Conservation (phyloP, 495 filamentous ascomycete genomes). For the Tuber umbilicatum region DNA sequence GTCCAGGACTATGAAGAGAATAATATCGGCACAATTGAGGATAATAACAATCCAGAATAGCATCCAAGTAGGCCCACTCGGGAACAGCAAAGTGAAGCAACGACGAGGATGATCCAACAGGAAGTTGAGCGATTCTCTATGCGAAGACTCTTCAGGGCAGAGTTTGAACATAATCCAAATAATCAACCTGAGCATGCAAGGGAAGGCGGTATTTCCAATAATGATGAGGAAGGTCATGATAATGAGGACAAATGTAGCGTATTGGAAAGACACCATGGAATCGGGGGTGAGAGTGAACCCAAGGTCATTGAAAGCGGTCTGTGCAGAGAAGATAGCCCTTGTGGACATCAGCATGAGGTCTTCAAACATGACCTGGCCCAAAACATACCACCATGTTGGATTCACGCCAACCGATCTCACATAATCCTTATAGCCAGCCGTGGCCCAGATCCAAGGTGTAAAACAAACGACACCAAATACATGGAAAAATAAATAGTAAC, state of each 20-base stretch:
- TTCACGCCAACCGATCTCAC: slow-evolving; percentile 57
- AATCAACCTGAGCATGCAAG: slow-evolving; percentile 63
- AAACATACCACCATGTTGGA: slow-evolving; percentile 66
- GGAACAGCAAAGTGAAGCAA: slow-evolving; percentile 60
- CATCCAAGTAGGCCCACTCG: slow-evolving; percentile 55
- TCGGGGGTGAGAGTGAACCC: slow-evolving; percentile 64
- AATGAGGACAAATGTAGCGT: slow-evolving; percentile 55
- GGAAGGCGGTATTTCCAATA: slow-evolving; percentile 69
- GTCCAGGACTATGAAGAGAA: slow-evolving; percentile 58
- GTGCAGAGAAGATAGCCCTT: slow-evolving; percentile 72
- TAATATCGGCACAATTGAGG: slow-evolving; percentile 53
- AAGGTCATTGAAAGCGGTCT: slow-evolving; percentile 82
- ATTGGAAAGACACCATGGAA: slow-evolving; percentile 61
- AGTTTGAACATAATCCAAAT: slow-evolving; percentile 58
- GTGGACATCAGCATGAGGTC: slow-evolving; percentile 4
- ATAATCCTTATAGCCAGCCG: slow-evolving; percentile 49
- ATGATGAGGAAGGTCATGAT: slow-evolving; percentile 62
- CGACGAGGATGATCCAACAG: slow-evolving; percentile 57
- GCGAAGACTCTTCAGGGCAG: slow-evolving; percentile 43
- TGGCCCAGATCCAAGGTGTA: slow-evolving; percentile 71
- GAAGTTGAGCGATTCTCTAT: slow-evolving; percentile 51
- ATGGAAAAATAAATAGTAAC: slow-evolving; percentile 50
- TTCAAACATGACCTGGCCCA: slow-evolving; percentile 2
- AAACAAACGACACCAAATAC: slow-evolving; percentile 48
- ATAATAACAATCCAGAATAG: slow-evolving; percentile 54